Evolutionary conservation across 768 basidiomycete species (phyloP).

Genomic region (Rhizopogon rudus): DNA sequence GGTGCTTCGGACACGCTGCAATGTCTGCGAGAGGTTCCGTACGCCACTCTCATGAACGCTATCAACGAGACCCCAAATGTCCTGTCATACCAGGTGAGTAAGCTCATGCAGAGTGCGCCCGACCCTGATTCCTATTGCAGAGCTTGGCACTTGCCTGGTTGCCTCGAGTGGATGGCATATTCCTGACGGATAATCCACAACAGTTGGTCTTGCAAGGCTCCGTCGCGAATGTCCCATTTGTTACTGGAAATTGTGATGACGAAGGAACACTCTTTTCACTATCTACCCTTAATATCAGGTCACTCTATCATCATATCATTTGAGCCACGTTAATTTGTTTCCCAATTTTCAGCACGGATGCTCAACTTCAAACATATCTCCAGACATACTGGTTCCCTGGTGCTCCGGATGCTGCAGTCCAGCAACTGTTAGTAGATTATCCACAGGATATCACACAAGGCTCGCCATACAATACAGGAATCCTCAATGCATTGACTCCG

Average conservation of each 20-base stretch:
- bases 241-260: slow-evolving; percentile 33
- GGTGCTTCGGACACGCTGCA: slow-evolving; percentile 16
- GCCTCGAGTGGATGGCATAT: slow-evolving; percentile 37
- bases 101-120: neutral
- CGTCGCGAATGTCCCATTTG: slow-evolving; percentile 19
- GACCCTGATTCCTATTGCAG: neutral
- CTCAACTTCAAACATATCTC: slow-evolving; percentile 28
- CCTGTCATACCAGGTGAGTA: slow-evolving; percentile 27
- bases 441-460: slow-evolving; percentile 37
- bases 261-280: slow-evolving; percentile 42
- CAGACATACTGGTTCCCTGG: slow-evolving; percentile 21
- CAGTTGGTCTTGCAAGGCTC: slow-evolving; percentile 28
- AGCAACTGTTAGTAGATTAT: slow-evolving; percentile 26
- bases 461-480: slow-evolving; percentile 50
- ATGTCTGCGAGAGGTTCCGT: slow-evolving; percentile 26
- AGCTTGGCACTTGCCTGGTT: slow-evolving; percentile 32
- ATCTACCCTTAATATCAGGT: slow-evolving; percentile 46
- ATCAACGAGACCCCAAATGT: slow-evolving; percentile 28
- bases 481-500: slow-evolving; percentile 37
- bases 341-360: slow-evolving; percentile 12
- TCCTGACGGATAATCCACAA: slow-evolving; percentile 20
- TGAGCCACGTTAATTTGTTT: neutral
- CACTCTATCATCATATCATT: slow-evolving; percentile 7
- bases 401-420: slow-evolving; percentile 17
- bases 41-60: slow-evolving; percentile 22